Percentiles rank a stretch among this genome's conserved stretches.
phyloP scores from a whole-genome alignment of 768 basidiomycete species.

The Leccinum barrowsii region DNA sequence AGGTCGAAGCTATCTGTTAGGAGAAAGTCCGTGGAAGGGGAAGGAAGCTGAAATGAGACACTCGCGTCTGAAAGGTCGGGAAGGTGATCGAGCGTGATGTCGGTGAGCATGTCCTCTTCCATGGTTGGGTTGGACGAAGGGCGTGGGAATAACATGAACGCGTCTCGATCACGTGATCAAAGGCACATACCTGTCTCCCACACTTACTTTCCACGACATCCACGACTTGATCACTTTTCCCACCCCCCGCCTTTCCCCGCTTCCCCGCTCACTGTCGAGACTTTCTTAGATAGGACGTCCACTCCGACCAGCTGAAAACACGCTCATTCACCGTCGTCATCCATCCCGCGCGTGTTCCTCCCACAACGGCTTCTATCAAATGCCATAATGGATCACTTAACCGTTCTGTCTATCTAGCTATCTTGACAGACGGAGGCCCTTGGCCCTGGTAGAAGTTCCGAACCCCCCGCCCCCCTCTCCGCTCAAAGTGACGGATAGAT shows the following conservation, averaged over 20 bases:
- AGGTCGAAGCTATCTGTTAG: conserved; percentile 38
- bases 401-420: neutral
- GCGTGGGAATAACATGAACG: conserved; percentile 27
- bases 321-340: conserved; percentile 1
- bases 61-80: conserved; percentile 48
- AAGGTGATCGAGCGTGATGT: conserved; percentile 50
- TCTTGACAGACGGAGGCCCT: conserved; percentile 6
- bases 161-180: conserved; percentile 28
- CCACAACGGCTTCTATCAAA: conserved; percentile 17
- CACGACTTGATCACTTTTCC: too few species aligned
- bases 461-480: neutral
- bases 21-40: conserved; percentile 30
- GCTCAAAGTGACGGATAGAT: conserved; percentile 2
- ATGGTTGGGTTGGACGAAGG: neutral
- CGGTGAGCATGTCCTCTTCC: conserved; percentile 26
- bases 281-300: neutral
- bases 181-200: neutral
- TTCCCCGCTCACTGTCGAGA: conserved; percentile 10
- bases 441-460: conserved; percentile 8
- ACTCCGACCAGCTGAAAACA: conserved; percentile 6
- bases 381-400: conserved; percentile 12
- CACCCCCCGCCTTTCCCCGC: conserved; percentile 26
- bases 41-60: conserved; percentile 49
- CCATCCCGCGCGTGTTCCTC: conserved; percentile 12
- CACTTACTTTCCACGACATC: too few species aligned